Evolutionary conservation across 441 rosid species (phyloP), one percentile per base, ranked within the genome.

Genomic region (Populus hybrid): DNA sequence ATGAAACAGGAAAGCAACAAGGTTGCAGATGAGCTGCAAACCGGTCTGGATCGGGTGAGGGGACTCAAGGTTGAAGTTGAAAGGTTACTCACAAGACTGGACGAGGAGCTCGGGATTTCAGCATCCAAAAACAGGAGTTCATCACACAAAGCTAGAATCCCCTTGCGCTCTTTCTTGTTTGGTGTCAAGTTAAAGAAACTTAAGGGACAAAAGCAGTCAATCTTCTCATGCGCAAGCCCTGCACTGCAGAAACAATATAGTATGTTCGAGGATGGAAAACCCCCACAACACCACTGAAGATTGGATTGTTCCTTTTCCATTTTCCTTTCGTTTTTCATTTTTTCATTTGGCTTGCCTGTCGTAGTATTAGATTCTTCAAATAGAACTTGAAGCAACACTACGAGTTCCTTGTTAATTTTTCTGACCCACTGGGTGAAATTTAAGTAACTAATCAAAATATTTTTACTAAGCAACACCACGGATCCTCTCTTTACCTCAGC

Each of bases 1-100:
- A 94, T 96, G 99, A 91, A 91, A 80, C 97, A 91, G 71, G 99
- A 94, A 83, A 91, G 83, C 88, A 84, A 76, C 70, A 96, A 90
- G 87, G 86, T 94, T 24, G 84, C 88, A 0, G 76, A 78, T 1
- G 92, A 96, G 76, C 75, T 94, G 76, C 84, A 85, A 21, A 76
- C 85, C 0, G 92, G 97, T 26, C 83, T 85, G 72, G 86, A 83
- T 12, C 83, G 87, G 10, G 93, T 91, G 72, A 84, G 66, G 53
- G 69, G 73, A 4, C 81, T 89, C 46, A 85, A 85, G 81, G 77
- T 76, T 3, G 92, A 92, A 38, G 90, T 85, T 1, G 97, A 90
- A 86, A 86, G 71, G 65, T 80, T 80, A 57, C 69, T 94, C 46
- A 74, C 36, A 4, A 85, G 80, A 53, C 79, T 96, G 50, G 97